These are phyloP conservation scores for Fusarium sp. DNA, from an alignment of 2,329 filamentous ascomycete genomes.

Conservation along the genomic window DNA sequence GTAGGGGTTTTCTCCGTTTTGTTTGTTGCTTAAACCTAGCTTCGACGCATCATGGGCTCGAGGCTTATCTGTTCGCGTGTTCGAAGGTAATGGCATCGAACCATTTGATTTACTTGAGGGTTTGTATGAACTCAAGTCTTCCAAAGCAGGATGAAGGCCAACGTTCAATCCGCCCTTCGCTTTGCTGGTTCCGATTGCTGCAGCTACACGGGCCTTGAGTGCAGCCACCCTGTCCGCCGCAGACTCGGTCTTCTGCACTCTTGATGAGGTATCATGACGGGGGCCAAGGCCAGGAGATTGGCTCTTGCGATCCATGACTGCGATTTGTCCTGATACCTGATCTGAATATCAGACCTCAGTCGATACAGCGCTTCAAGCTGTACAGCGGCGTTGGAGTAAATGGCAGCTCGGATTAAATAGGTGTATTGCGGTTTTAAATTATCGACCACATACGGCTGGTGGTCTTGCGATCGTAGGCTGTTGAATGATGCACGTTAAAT, in stretches of 20 bases:
- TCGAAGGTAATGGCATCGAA: slow-evolving; percentile 35
- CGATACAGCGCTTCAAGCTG: background rate
- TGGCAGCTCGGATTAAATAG: background rate
- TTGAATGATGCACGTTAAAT: slow-evolving; percentile 4
- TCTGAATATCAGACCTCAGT: background rate
- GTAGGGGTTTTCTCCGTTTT: slow-evolving; percentile 75
- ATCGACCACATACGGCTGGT: background rate
- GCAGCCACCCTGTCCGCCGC: slow-evolving; percentile 78
- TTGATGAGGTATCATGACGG: slow-evolving; percentile 66
- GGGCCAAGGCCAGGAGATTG: slow-evolving; percentile 67
- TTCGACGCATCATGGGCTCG: slow-evolving; percentile 37
- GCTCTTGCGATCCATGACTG: slow-evolving; percentile 65
- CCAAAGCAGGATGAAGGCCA: slow-evolving; percentile 81
- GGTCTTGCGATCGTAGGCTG: background rate
- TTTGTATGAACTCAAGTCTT: slow-evolving; percentile 65
- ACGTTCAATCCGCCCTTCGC: slow-evolving; percentile 78
- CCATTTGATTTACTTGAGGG: slow-evolving; percentile 57
- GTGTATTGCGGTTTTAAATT: background rate
- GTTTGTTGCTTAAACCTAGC: slow-evolving; percentile 32
- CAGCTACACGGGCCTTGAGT: slow-evolving; percentile 83
- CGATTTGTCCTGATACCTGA: background rate
- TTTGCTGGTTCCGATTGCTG: slow-evolving; percentile 74
- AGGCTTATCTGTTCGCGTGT: slow-evolving; percentile 32
- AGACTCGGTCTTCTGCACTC: slow-evolving; percentile 68
- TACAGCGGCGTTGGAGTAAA: background rate